Conservation (phyloP, 441 rosid genomes). For the Biscutella auriculata region DNA sequence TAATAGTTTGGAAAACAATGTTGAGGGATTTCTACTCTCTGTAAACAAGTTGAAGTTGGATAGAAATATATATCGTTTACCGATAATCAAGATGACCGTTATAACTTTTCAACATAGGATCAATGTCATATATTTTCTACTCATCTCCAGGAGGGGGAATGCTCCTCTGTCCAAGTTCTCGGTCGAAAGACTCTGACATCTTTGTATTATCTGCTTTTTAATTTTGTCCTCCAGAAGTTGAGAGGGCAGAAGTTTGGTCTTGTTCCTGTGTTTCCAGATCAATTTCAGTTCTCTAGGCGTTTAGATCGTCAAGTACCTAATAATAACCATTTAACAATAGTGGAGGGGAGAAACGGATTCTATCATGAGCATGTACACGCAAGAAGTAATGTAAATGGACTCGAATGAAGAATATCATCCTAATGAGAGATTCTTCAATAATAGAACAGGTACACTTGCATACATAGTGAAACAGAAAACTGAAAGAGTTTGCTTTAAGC, state of each 20-base stretch:
- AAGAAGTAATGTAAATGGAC: neutral
- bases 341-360: neutral
- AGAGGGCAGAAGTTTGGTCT: slow-evolving; percentile 22
- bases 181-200: slow-evolving; percentile 22
- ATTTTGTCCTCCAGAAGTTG: slow-evolving; percentile 17
- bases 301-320: slow-evolving; percentile 7
- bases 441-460: neutral
- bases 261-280: neutral
- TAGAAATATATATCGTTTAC: slow-evolving; percentile 20
- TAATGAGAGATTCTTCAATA: neutral
- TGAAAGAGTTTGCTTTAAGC: neutral
- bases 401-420: neutral
- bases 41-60: neutral
- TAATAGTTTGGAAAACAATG: neutral
- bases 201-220: slow-evolving; percentile 8
- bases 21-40: slow-evolving; percentile 1
- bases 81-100: slow-evolving; percentile 79
- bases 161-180: slow-evolving; percentile 22
- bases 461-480: neutral
- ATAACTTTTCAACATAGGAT: slow-evolving; percentile 47
- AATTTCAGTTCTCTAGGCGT: neutral
- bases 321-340: neutral
- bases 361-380: neutral
- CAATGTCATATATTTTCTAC: slow-evolving; percentile 74
- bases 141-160: slow-evolving; percentile 74